Conservation (phyloP, 2,329 filamentous ascomycete genomes). For the Polytolypa hystricis region DNA sequence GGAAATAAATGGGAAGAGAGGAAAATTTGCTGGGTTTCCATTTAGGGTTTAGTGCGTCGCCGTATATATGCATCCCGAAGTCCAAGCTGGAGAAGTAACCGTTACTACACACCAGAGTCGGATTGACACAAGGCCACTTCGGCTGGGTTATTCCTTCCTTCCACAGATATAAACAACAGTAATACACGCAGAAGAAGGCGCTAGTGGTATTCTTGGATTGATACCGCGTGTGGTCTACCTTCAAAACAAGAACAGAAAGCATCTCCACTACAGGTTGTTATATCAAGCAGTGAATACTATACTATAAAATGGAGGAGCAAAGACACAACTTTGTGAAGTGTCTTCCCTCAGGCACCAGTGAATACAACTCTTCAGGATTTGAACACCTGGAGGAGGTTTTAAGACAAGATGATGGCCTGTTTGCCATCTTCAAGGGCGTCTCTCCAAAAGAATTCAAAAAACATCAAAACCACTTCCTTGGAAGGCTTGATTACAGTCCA, state of each 20-base stretch:
- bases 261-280: too few species aligned
- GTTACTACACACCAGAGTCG: too few species aligned
- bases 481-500: slow-evolving; percentile 1
- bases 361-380: slow-evolving; percentile 4
- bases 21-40: background rate
- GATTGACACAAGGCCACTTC: too few species aligned
- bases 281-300: too few species aligned
- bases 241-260: slow-evolving; percentile 3
- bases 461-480: background rate
- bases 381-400: background rate
- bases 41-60: too few species aligned
- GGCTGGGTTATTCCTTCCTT: too few species aligned
- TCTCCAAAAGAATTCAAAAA: background rate
- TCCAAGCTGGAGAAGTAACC: too few species aligned
- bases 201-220: too few species aligned
- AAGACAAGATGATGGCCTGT: background rate
- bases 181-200: too few species aligned
- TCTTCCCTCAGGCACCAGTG: background rate
- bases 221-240: too few species aligned
- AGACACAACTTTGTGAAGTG: background rate
- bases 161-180: too few species aligned
- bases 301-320: slow-evolving; percentile 2
- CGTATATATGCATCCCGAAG: too few species aligned
- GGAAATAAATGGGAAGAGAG: background rate
- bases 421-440: slow-evolving; percentile 1